Conservation (phyloP, 1,284 basidiomycete species). For the Microbotryum violaceum region DNA sequence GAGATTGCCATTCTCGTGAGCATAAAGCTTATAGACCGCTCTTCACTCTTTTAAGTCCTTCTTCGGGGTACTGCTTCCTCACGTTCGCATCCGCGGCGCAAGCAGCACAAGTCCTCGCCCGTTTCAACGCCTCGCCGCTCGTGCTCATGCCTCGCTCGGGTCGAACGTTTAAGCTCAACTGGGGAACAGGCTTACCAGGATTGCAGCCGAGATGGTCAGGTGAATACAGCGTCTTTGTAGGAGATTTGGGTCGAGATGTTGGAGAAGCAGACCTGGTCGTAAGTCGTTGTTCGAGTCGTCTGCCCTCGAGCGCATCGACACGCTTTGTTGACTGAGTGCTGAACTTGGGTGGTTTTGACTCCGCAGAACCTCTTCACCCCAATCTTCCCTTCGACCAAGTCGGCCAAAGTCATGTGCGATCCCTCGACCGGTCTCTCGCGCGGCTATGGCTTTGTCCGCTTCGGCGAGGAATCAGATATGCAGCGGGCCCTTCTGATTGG, state of each 20-base stretch:
- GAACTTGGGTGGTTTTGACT: constrained; percentile 39
- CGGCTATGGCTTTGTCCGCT: constrained; percentile 82
- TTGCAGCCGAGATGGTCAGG: constrained; percentile 45
- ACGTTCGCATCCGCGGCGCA: constrained; percentile 65
- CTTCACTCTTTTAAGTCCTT: constrained; percentile 47
- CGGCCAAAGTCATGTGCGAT: constrained; percentile 83
- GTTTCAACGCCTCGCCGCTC: constrained; percentile 53
- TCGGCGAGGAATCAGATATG: constrained; percentile 77
- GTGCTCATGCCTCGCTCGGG: constrained; percentile 52
- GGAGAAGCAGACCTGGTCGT: constrained; percentile 76
- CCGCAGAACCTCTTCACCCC: constrained; percentile 53
- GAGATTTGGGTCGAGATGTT: constrained; percentile 78
- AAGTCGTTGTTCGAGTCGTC: not conserved
- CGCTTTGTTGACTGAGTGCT: constrained; percentile 40
- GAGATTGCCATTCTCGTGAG: not conserved
- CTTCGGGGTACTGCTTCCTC: constrained; percentile 72
- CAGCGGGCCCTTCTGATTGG: constrained; percentile 63
- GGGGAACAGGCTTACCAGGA: constrained; percentile 55
- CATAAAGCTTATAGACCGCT: not conserved
- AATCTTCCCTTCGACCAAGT: constrained; percentile 79
- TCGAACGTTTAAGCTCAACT: constrained; percentile 51
- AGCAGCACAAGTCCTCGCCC: constrained; percentile 62
- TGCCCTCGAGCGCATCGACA: not conserved
- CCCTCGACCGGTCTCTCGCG: constrained; percentile 78
- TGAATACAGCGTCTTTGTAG: constrained; percentile 85